Conservation (phyloP, 1,284 basidiomycete species). For the Trametes versicolor region DNA sequence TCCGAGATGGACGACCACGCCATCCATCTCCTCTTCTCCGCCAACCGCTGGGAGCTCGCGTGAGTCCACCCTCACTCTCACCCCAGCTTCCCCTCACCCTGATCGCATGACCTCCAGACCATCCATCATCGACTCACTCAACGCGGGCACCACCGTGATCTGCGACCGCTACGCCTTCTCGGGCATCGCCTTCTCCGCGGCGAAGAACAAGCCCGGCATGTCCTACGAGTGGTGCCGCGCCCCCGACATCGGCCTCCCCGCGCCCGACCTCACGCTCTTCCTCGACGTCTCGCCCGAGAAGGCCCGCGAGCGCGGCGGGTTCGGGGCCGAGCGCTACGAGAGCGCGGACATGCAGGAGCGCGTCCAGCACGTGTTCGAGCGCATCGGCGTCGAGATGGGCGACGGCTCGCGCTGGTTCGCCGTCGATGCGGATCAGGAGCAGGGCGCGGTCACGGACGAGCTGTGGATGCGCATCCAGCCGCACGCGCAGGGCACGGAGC, state of each 20-base stretch:
- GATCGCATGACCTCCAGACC: conserved; percentile 53
- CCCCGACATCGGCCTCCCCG: conserved; percentile 88
- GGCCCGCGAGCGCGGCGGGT: conserved; percentile 83
- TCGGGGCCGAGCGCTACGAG: conserved; percentile 92
- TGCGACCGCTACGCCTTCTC: conserved; percentile 98
- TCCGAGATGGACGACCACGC: conserved; percentile 91
- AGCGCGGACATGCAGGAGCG: conserved; percentile 77
- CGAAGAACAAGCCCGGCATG: conserved; percentile 69
- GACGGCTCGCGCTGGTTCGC: conserved; percentile 61
- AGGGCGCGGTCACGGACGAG: conserved; percentile 65
- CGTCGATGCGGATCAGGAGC: conserved; percentile 70
- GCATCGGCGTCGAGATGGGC: conserved; percentile 66
- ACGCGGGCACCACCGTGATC: conserved; percentile 78
- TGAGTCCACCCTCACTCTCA: conserved; percentile 51
- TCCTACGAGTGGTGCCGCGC: conserved; percentile 82
- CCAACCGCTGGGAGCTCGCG: conserved; percentile 97
- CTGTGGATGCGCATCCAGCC: conserved; percentile 65
- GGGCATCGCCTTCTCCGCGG: conserved; percentile 92
- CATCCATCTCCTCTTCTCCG: conserved; percentile 95
- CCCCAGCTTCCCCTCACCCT: not conserved
- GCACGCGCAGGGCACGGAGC: conserved; percentile 49
- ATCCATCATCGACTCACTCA: conserved; percentile 70
- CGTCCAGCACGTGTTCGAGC: conserved; percentile 72
- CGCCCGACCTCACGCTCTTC: conserved; percentile 91
- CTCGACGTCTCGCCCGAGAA: conserved; percentile 83